These are phyloP conservation scores for Peronospora belbahrii DNA, from an alignment of 352 stramenopile genomes.

Conservation along the genomic window DNA sequence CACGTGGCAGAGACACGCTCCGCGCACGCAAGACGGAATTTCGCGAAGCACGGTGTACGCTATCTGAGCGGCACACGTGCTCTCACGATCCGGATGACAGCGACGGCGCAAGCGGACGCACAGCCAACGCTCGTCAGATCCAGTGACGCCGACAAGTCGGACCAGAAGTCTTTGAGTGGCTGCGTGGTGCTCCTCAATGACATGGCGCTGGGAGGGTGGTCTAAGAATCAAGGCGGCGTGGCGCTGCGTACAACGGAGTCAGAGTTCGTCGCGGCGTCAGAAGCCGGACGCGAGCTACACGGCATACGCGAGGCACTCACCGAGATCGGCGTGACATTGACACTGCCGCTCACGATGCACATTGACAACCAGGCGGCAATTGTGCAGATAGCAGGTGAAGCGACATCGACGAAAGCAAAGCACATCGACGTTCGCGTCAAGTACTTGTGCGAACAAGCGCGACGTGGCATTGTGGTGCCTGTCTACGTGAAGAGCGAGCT, in stretches of 20 bases:
- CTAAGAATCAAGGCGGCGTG: neutral
- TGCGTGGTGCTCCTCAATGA: neutral
- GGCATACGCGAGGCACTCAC: too few relatives aligned
- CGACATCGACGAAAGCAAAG: too few relatives aligned
- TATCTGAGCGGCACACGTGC: neutral
- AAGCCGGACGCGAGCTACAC: neutral
- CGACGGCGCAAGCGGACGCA: neutral
- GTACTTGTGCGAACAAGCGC: too few relatives aligned
- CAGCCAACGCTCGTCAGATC: neutral
- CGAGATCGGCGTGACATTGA: too few relatives aligned
- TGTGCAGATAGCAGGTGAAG: too few relatives aligned
- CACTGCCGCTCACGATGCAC: too few relatives aligned
- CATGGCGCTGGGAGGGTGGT: neutral
- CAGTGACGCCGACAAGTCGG: neutral
- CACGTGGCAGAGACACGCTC: neutral
- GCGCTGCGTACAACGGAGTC: neutral
- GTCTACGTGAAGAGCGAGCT: too few relatives aligned
- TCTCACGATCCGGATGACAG: neutral
- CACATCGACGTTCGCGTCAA: too few relatives aligned
- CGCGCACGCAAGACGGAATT: neutral
- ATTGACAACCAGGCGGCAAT: too few relatives aligned
- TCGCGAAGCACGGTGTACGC: neutral
- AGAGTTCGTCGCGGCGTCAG: neutral
- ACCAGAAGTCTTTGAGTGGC: neutral
- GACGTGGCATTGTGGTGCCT: too few relatives aligned